Evolutionary conservation across 768 basidiomycete genomes (phyloP), one percentile per base, ranked within the genome.

Genomic region (Suillus subaureus): DNA sequence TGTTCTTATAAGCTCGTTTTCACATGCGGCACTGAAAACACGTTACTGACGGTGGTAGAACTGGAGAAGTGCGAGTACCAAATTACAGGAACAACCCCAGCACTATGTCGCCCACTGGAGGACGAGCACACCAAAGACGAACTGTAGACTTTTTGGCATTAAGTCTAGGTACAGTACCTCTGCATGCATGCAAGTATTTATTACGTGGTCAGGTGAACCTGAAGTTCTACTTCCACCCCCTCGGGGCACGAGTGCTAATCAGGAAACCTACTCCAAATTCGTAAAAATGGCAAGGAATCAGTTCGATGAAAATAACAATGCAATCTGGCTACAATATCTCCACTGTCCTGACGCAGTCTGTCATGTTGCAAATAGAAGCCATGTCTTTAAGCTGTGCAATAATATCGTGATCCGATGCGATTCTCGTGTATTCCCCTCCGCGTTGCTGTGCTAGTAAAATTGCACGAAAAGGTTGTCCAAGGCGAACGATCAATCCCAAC

Each of bases 41-140:
- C 83, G 4, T 77, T 99, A 40, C 77, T 90, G 16, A 85, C 88
- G 1, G 88, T 98, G 6, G 84, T 85, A 54, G 97, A 99, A 79
- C 84, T 96, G 23, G 96, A 99, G 78, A 98, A 98, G 80, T 99
- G 97, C 79, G 94, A 96, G 77, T 98, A 98, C 72, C 87, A 90
- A 72, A 86, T 95, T 72, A 93, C 88, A 12, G 95, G 85, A 28
- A 96, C 93, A 42, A 86, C 87, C 0, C 96, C 96, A 13, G 94
- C 95, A 2, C 77, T 97, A 62, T 98, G 96, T 74, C 74, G 86
- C 35, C 70, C 75, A 2, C 70, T 78, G 43, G 80, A 78, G n/a
- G 77, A 79, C 28, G 71, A 69, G 40, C 71, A 69, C 56, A 75
- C 43, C 42, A 78, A 72, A 43, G 76, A 74, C 28, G 76, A 77